phyloP scores from a whole-genome alignment of 1,284 basidiomycete genomes.

The Fomitiporia mediterranea region DNA sequence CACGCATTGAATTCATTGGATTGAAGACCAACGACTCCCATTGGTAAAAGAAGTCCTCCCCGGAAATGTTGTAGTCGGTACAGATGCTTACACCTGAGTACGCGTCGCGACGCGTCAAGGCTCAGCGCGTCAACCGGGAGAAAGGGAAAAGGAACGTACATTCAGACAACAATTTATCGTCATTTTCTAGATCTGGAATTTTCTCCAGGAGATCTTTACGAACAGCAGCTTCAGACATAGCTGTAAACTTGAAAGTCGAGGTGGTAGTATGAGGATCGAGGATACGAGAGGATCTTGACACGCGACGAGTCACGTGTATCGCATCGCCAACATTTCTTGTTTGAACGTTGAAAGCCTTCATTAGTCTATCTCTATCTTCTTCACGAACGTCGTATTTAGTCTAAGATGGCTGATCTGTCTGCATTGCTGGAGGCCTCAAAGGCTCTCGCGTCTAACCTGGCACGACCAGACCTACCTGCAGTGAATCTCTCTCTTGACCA shows the following conservation, averaged over 20 bases:
- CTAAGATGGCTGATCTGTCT: constrained; percentile 49
- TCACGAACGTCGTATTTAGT: background rate
- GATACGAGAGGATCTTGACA: background rate
- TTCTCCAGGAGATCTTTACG: constrained; percentile 13
- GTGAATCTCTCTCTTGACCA: constrained; percentile 88
- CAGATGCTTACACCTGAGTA: constrained; percentile 59
- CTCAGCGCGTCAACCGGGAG: too few species aligned
- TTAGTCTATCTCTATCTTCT: background rate
- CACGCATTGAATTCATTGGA: constrained; percentile 29
- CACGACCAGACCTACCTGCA: constrained; percentile 74
- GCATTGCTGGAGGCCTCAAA: constrained; percentile 68
- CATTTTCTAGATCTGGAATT: constrained; percentile 11
- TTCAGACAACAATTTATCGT: constrained; percentile 23
- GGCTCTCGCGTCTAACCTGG: constrained; percentile 69
- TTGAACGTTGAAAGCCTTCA: background rate
- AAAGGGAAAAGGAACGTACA: constrained; percentile 18
- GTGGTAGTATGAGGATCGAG: background rate
- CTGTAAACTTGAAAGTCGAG: background rate
- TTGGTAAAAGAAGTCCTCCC: constrained; percentile 61
- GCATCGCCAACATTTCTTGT: constrained; percentile 1
- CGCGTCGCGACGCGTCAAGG: constrained; percentile 3
- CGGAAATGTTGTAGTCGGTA: constrained; percentile 52
- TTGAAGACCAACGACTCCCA: constrained; percentile 57
- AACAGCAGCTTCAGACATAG: constrained; percentile 4
- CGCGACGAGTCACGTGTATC: constrained; percentile 3